These are phyloP conservation scores for Eutypa lata DNA, from an alignment of 2,329 filamentous ascomycete genomes.

Conservation along the genomic window DNA sequence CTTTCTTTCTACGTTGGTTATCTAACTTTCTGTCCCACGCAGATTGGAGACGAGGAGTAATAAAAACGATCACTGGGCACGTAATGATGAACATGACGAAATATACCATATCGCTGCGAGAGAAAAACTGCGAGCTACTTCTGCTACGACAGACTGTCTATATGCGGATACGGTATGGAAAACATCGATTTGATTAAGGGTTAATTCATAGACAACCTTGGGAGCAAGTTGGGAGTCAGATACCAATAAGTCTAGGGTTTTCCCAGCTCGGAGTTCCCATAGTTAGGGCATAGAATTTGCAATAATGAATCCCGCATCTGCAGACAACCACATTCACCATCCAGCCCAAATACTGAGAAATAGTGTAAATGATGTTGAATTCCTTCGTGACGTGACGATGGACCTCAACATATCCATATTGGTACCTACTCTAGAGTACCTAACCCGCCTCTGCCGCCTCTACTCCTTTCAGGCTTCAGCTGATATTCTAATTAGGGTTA, in stretches of 20 bases:
- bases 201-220: not conserved
- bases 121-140: conserved; percentile 3
- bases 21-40: conserved; percentile 30
- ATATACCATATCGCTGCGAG: conserved; percentile 12
- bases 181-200: not conserved
- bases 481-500: not conserved
- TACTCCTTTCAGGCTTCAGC: not conserved
- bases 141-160: conserved; percentile 2
- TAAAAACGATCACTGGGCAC: not conserved
- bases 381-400: not conserved
- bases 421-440: not conserved
- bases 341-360: no score
- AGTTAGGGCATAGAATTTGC: not conserved
- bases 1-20: conserved; percentile 1
- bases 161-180: conserved; percentile 9
- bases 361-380: no score
- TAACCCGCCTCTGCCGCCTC: no score
- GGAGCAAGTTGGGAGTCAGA: not conserved
- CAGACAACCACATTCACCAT: not conserved
- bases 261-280: not conserved
- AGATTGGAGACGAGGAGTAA: conserved; percentile 71
- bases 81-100: conserved; percentile 17
- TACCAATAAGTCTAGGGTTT: not conserved
- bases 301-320: not conserved
- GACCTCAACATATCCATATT: not conserved